Conservation (phyloP, 257 asterid genomes). For the Fraxinus quadrangulata region DNA sequence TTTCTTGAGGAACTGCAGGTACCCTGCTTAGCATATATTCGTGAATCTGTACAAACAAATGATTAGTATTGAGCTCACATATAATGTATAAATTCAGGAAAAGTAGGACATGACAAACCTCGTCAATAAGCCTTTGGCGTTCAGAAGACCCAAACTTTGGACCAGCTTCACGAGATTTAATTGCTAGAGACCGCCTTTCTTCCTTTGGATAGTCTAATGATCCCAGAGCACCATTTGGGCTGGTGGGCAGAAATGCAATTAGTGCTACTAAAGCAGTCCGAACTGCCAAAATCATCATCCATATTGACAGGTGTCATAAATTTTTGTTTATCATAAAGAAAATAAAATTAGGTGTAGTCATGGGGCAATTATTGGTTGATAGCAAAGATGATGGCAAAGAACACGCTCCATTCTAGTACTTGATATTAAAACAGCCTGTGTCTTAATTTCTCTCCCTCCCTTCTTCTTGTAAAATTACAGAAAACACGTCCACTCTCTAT, state of each 20-base stretch:
- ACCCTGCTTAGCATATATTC: constrained; percentile 76
- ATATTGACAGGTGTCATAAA: background rate
- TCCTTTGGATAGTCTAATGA: constrained; percentile 79
- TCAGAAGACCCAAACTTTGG: constrained; percentile 71
- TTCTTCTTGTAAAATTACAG: background rate
- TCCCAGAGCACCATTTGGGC: constrained; percentile 86
- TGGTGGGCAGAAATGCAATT: constrained; percentile 92
- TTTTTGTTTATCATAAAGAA: background rate
- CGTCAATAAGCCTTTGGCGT: constrained; percentile 78
- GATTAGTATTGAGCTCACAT: background rate
- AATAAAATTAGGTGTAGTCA: constrained; percentile 13
- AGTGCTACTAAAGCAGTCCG: constrained; percentile 90
- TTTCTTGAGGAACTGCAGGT: constrained; percentile 51
- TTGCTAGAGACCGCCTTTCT: constrained; percentile 76
- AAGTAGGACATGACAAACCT: constrained; percentile 42
- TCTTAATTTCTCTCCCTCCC: background rate
- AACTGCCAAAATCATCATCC: constrained; percentile 45
- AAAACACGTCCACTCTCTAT: background rate
- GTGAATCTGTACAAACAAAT: constrained; percentile 54
- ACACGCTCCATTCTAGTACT: background rate
- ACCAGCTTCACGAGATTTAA: constrained; percentile 70
- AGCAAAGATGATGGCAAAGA: background rate
- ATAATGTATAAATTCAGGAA: background rate
- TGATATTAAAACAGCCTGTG: background rate
- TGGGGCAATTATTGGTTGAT: background rate